These are phyloP conservation scores for Fusarium pseudonygamai DNA, from an alignment of 2,329 filamentous ascomycete species.

Conservation along the genomic window DNA sequence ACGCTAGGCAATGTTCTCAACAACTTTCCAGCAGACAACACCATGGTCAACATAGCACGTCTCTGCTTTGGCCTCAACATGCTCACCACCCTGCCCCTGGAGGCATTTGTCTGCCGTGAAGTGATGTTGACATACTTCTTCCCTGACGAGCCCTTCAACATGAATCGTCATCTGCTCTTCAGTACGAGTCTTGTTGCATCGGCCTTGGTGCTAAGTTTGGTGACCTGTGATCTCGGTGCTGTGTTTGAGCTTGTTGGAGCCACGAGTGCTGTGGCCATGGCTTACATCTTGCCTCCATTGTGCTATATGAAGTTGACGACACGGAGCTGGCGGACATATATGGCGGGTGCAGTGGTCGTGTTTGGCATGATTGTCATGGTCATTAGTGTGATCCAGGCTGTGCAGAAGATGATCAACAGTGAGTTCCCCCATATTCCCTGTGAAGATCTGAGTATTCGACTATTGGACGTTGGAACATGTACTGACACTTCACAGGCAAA, in stretches of 20 bases:
- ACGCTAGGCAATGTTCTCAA: slow-evolving; percentile 97
- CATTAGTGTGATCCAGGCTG: slow-evolving; percentile 79
- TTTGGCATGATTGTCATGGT: slow-evolving; percentile 85
- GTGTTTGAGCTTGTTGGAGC: slow-evolving; percentile 97
- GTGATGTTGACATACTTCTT: slow-evolving; percentile 90
- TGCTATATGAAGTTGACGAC: slow-evolving; percentile 95
- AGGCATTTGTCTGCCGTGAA: slow-evolving; percentile 97
- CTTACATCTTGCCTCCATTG: slow-evolving; percentile 92
- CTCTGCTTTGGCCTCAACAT: slow-evolving; percentile 98
- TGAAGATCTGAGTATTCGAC: neutral
- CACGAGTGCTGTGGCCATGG: slow-evolving; percentile 91
- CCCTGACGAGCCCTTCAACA: slow-evolving; percentile 77
- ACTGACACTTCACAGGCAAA: slow-evolving; percentile 38
- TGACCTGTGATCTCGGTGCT: slow-evolving; percentile 92
- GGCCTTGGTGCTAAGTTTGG: slow-evolving; percentile 79
- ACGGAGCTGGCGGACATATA: slow-evolving; percentile 75
- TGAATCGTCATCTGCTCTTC: slow-evolving; percentile 86
- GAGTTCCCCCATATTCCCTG: neutral
- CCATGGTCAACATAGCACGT: slow-evolving; percentile 93
- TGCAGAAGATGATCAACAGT: slow-evolving; percentile 71
- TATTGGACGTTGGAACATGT: neutral
- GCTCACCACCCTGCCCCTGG: slow-evolving; percentile 94
- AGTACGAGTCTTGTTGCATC: slow-evolving; percentile 83
- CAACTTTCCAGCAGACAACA: slow-evolving; percentile 92
- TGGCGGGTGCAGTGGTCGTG: slow-evolving; percentile 75